Conservation (phyloP, 441 rosid genomes). For the Syzygium syzygioides region DNA sequence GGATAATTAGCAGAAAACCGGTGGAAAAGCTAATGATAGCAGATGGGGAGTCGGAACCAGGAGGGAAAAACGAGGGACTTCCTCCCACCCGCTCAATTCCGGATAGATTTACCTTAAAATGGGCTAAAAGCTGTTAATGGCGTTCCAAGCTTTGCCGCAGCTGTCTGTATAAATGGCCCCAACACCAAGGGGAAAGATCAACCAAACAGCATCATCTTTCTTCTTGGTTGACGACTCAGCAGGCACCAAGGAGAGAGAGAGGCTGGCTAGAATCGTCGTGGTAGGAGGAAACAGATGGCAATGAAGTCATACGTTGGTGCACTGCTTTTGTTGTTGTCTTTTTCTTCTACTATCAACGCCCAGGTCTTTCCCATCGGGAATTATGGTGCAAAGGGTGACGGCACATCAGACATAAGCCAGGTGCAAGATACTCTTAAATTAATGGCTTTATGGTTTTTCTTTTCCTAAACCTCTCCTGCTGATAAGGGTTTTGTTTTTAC, state of each 20-base stretch:
- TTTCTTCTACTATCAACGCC: background rate
- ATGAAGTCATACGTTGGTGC: background rate
- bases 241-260: background rate
- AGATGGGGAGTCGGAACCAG: background rate
- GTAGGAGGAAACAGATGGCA: background rate
- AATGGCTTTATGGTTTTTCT: background rate
- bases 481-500: background rate
- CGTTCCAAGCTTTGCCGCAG: background rate
- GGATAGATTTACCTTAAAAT: background rate
- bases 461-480: background rate
- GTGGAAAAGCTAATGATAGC: background rate
- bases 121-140: background rate
- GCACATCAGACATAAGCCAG: background rate
- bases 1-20: background rate
- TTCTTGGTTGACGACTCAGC: background rate
- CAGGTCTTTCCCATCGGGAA: background rate
- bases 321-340: background rate
- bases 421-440: background rate
- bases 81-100: background rate
- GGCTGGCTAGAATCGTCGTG: background rate
- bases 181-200: background rate
- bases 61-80: background rate
- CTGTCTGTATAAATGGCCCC: background rate
- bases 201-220: background rate
- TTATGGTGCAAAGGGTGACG: background rate